phyloP scores from a whole-genome alignment of 306 rosid species.

The Sesbania bispinosa region DNA sequence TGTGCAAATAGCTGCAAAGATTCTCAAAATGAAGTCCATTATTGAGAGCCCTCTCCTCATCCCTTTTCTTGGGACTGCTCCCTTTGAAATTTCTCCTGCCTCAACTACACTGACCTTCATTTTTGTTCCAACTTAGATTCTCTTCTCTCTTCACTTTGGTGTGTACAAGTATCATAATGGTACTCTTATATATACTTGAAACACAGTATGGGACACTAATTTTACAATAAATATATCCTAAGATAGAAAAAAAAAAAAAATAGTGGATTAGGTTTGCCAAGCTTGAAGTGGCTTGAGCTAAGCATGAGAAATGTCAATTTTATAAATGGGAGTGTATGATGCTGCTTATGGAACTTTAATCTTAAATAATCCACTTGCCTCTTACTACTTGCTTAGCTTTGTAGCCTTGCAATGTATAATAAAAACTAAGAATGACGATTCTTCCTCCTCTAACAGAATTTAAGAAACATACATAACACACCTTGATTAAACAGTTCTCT shows the following conservation, averaged over 20 bases:
- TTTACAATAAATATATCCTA: neutral
- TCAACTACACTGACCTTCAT: slow-evolving; percentile 14
- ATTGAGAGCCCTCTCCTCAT: slow-evolving; percentile 29
- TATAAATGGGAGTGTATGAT: neutral
- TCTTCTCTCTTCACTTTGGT: neutral
- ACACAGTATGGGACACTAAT: neutral
- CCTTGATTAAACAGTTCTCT: neutral
- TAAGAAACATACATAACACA: neutral
- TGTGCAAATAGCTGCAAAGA: slow-evolving; percentile 23
- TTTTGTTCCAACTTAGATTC: slow-evolving; percentile 1
- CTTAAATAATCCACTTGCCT: neutral
- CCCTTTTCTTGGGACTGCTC: slow-evolving; percentile 11
- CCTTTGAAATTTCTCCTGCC: slow-evolving; percentile 21
- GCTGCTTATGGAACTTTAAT: neutral
- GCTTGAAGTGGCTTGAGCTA: slow-evolving; percentile 3
- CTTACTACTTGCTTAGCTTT: too few relatives aligned
- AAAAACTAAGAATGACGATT: neutral
- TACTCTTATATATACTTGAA: slow-evolving; percentile 23
- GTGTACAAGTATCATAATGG: slow-evolving; percentile 2
- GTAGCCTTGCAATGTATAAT: too few relatives aligned
- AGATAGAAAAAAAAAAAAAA: neutral
- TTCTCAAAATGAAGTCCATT: slow-evolving; percentile 34
- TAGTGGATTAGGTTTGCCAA: slow-evolving; percentile 27
- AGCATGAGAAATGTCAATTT: neutral
- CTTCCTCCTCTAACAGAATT: neutral